A percentile compares a stretch with the other conserved stretches of the same genome.
Conservation (phyloP, 176 grass and related monocot genomes). For the Oropetium thomaeum region DNA sequence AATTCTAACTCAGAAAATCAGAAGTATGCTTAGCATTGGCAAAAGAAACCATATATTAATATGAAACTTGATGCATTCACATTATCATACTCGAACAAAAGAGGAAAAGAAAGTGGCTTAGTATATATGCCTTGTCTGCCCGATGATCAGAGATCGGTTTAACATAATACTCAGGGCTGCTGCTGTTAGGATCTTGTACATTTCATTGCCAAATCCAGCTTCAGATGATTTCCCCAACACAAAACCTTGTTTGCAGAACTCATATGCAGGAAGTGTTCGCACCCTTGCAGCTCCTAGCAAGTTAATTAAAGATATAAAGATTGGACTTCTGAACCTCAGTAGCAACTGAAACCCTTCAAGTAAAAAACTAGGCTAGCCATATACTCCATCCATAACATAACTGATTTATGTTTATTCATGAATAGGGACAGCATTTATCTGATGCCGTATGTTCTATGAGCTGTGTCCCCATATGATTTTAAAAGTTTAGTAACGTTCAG, state of each 20-base stretch:
- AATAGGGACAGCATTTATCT: neutral
- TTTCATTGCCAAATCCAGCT: slow-evolving; percentile 96
- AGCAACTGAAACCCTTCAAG: slow-evolving; percentile 19
- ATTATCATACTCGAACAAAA: neutral
- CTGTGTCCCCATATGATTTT: neutral
- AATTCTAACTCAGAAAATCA: neutral
- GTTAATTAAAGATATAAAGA: slow-evolving; percentile 57
- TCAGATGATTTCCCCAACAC: slow-evolving; percentile 92
- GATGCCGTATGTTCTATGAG: neutral
- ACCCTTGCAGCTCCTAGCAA: slow-evolving; percentile 77
- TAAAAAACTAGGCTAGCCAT: slow-evolving; percentile 14
- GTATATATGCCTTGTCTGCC: slow-evolving; percentile 90
- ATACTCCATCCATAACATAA: neutral
- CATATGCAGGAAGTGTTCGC: slow-evolving; percentile 54
- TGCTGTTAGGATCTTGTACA: slow-evolving; percentile 92
- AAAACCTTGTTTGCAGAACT: slow-evolving; percentile 94
- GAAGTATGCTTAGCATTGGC: neutral
- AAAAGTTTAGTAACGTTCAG: too few species aligned
- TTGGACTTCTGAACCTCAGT: slow-evolving; percentile 12
- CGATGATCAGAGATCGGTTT: slow-evolving; percentile 91
- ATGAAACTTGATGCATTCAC: neutral
- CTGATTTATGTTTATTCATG: neutral
- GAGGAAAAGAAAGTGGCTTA: slow-evolving; percentile 45
- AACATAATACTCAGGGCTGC: slow-evolving; percentile 89
- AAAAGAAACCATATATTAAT: neutral